These are phyloP conservation scores for Fonsecaea monophora DNA, from an alignment of 2,329 filamentous ascomycete species.

Conservation along the genomic window DNA sequence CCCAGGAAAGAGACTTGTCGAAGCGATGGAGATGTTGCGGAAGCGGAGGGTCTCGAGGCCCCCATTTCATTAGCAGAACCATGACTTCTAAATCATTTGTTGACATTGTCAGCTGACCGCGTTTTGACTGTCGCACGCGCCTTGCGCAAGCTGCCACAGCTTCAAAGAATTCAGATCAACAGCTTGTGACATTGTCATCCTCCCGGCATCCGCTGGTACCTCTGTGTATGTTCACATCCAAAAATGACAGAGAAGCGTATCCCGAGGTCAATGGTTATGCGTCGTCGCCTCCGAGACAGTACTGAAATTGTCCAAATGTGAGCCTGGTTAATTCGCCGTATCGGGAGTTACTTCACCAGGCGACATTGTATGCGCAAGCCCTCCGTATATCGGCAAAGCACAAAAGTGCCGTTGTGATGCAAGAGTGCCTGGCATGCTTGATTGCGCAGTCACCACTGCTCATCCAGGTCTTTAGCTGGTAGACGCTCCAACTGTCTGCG, in stretches of 20 bases:
- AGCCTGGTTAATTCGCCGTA: background rate
- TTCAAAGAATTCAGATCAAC: background rate
- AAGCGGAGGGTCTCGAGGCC: background rate
- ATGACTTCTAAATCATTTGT: slow-evolving; percentile 15
- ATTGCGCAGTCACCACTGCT: background rate
- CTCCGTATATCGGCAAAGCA: background rate
- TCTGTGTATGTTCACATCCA: background rate
- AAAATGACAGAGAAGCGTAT: background rate
- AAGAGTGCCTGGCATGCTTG: slow-evolving; percentile 2
- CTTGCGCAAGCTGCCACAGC: slow-evolving; percentile 3
- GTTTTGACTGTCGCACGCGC: slow-evolving; percentile 8
- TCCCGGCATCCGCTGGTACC: background rate
- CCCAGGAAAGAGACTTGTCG: background rate
- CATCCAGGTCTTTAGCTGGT: background rate
- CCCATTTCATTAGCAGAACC: background rate
- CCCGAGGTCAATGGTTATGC: background rate
- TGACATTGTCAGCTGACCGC: slow-evolving; percentile 27
- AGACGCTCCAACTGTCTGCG: background rate
- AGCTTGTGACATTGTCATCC: slow-evolving; percentile 15
- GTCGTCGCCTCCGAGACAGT: background rate
- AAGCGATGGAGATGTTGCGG: slow-evolving; percentile 3
- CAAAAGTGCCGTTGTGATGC: slow-evolving; percentile 13
- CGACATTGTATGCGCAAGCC: background rate
- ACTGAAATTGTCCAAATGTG: background rate
- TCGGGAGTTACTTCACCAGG: background rate